Base-by-base conservation (phyloP, 768 basidiomycete genomes). In the Leccinum broughii region DNA sequence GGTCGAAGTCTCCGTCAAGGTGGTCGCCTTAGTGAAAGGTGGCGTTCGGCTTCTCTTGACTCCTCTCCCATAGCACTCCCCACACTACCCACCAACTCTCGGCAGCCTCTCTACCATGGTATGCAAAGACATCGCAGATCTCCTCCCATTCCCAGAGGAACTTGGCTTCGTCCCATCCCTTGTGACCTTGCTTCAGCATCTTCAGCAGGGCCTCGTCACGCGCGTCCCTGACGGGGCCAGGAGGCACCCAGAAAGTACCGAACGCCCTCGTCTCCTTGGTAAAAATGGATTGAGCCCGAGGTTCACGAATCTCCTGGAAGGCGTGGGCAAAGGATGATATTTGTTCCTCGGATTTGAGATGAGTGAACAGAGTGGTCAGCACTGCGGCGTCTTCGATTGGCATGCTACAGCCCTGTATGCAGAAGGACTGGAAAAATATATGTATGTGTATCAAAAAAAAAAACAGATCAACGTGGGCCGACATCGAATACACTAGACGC, bases 41-140 rank as follows among this genome's bases (percentile, higher is more conserved):
- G 28, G 30, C 41, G 22, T 55, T 64, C 13, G 7, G 17, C 32
- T 20, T 41, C n/a, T 58, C 53, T 32, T 71, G 61, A 56, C 78
- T 77, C 54, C 77, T 67, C 66, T 83, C 77, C 51, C 77, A 76
- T 64, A 84, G 68, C 6, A 73, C 61, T 7, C 84, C 84, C 84
- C 84, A 85, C 57, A 81, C 81, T 11, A 81, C 80, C 85, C 85
- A 88, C 85, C 85, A 88, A 67, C 85, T 84, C 59, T 85, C 85
- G 20, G 83, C 86, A 49, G 79, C 78, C 62, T 88, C 85, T 49
- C 75, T 76, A 4, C 83, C 80, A 66, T 84, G 80, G 66, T 85
- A 82, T n/a, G 75, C 72, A 64, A 81, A 84, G 64, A 86, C 70
- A 30, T 77, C 78, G 55, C 83, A 74, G 59, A 85, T 81, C 58